Conservation (phyloP, 768 basidiomycete genomes). For the Rhizopogon vulgaris region DNA sequence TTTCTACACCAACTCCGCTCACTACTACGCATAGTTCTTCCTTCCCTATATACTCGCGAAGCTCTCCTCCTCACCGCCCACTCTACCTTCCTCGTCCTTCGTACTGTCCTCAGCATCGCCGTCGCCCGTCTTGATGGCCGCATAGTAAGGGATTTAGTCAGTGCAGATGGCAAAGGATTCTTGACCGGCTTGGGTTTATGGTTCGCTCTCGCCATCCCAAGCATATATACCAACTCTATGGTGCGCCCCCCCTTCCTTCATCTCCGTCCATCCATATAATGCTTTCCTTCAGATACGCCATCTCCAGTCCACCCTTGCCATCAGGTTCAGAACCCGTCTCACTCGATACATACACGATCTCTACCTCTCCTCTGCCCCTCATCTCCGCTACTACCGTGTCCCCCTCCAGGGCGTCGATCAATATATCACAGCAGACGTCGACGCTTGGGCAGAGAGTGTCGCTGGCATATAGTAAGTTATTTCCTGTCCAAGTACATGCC, state of each 20-base stretch:
- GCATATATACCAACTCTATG: conserved; percentile 95
- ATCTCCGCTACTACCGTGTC: conserved; percentile 64
- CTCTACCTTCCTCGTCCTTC: conserved; percentile 76
- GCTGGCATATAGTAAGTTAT: conserved; percentile 80
- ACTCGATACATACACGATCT: conserved; percentile 90
- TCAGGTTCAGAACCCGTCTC: conserved; percentile 77
- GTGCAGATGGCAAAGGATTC: conserved; percentile 81
- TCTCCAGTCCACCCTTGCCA: conserved; percentile 79
- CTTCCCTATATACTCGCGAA: conserved; percentile 60
- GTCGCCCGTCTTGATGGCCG: conserved; percentile 87
- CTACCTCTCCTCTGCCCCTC: conserved; percentile 71
- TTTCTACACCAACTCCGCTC: conserved; percentile 72
- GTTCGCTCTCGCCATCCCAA: conserved; percentile 88
- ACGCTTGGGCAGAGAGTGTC: conserved; percentile 81
- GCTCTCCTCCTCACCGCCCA: conserved; percentile 68
- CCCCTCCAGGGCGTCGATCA: conserved; percentile 79
- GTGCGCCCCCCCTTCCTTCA: conserved; percentile 29
- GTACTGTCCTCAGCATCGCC: conserved; percentile 82
- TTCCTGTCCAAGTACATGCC: not conserved
- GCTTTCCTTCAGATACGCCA: conserved; percentile 63
- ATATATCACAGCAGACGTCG: conserved; percentile 90
- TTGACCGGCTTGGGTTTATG: conserved; percentile 75
- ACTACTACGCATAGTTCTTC: conserved; percentile 67
- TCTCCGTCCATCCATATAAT: not conserved
- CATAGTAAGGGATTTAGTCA: conserved; percentile 85